Evolutionary conservation across 805 yeast species (phyloP).

Genomic region (Brettanomyces nanus): DNA sequence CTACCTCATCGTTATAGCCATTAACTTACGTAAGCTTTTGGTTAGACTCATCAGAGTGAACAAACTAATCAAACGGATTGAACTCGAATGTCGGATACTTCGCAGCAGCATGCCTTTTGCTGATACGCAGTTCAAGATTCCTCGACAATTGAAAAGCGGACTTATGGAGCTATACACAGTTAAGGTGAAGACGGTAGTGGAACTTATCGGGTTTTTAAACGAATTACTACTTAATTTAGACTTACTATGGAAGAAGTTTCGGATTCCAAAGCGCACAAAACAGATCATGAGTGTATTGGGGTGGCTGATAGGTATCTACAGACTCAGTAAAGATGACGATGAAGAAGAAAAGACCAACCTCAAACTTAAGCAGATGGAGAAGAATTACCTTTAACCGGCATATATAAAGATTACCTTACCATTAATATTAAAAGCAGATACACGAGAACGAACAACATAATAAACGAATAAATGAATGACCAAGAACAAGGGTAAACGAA

Average conservation of each 20-base stretch:
- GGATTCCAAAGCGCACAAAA: slow-evolving; percentile 15
- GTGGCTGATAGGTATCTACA: slow-evolving; percentile 23
- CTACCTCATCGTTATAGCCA: slow-evolving; percentile 22
- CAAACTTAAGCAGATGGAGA: neutral
- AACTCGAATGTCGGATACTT: slow-evolving; percentile 17
- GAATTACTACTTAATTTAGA: slow-evolving; percentile 24
- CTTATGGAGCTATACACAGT: slow-evolving; percentile 17
- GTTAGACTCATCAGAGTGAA: slow-evolving; percentile 17
- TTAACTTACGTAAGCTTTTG: slow-evolving; percentile 21
- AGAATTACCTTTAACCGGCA: neutral
- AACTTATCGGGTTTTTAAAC: slow-evolving; percentile 23
- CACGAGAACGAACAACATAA: too few relatives aligned
- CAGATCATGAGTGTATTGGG: slow-evolving; percentile 19
- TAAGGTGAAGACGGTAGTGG: slow-evolving; percentile 18
- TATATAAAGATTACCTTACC: too few relatives aligned
- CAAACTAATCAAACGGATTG: slow-evolving; percentile 13
- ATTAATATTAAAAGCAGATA: too few relatives aligned
- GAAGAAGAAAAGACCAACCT: slow-evolving; percentile 9
- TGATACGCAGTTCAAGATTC: slow-evolving; percentile 5
- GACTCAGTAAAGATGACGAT: slow-evolving; percentile 21
- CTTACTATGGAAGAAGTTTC: slow-evolving; percentile 15
- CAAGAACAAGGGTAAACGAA: too few relatives aligned
- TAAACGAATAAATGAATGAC: too few relatives aligned
- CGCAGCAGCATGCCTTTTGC: slow-evolving; percentile 4
- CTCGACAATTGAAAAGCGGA: slow-evolving; percentile 9